A percentile compares a stretch with the other conserved stretches of the same genome.
Conservation (phyloP, 2,329 filamentous ascomycete species). For the Diaporthe sp. region DNA sequence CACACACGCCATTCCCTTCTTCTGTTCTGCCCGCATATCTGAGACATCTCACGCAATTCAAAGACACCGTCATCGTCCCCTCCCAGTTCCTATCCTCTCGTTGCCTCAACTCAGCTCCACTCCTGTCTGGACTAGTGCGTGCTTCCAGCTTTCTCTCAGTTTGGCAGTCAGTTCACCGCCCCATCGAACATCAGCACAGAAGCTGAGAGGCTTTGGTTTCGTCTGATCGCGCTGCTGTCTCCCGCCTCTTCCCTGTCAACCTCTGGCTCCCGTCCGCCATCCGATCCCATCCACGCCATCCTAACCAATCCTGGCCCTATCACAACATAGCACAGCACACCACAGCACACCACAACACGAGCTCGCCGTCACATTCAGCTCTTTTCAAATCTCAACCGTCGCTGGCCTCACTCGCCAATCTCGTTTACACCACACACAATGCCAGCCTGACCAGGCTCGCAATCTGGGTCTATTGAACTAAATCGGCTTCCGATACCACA, state of each 20-base stretch:
- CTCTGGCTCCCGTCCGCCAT: conserved; percentile 5
- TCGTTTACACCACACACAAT: background rate
- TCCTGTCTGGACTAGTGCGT: background rate
- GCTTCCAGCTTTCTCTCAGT: background rate
- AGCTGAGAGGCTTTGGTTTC: no score
- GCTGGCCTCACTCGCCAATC: conserved; percentile 10
- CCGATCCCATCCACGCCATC: background rate
- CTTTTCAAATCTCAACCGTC: background rate
- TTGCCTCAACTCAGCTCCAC: background rate
- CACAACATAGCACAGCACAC: background rate
- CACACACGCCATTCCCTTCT: background rate
- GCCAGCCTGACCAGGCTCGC: background rate
- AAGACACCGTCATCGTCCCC: conserved; percentile 1
- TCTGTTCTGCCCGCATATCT: background rate
- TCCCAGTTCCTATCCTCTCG: background rate
- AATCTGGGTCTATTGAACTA: background rate
- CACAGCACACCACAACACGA: conserved; percentile 2
- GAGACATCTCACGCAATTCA: conserved; percentile 22
- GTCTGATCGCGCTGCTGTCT: conserved; percentile 22
- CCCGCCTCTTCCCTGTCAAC: conserved; percentile 9
- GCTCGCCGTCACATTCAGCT: conserved; percentile 15
- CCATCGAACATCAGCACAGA: background rate
- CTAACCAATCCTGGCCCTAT: background rate
- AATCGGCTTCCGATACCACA: conserved; percentile 1
- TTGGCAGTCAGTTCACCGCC: conserved; percentile 2